A percentile compares a stretch with the other conserved stretches of the same genome.
Evolutionary conservation across 2,329 filamentous ascomycete species (phyloP).

Genomic region (Macrophomina pseudophaseolina): DNA sequence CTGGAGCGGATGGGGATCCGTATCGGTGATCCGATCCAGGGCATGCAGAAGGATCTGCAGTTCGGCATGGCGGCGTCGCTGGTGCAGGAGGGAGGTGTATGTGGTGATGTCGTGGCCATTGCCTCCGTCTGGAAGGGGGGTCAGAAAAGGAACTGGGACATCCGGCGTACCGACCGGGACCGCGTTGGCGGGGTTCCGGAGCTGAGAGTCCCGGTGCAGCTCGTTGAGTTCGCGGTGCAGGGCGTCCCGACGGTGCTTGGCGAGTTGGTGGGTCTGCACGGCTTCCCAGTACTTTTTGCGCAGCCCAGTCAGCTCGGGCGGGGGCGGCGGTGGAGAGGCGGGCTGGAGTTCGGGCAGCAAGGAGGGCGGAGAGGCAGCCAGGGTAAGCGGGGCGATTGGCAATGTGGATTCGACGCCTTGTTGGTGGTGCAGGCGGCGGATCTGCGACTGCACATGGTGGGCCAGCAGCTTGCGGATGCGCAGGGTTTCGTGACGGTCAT

Average conservation of each 20-base stretch:
- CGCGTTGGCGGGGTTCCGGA: constrained; percentile 28
- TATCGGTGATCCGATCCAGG: constrained; percentile 44
- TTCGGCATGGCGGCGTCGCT: constrained; percentile 52
- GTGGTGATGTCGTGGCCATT: constrained; percentile 22
- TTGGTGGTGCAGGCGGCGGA: constrained; percentile 26
- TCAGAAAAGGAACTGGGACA: neutral
- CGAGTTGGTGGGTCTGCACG: constrained; percentile 49
- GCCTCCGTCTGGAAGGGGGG: neutral
- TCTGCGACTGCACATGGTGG: constrained; percentile 38
- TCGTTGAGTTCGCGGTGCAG: constrained; percentile 41
- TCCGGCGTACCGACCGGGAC: neutral
- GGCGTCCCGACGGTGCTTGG: constrained; percentile 45
- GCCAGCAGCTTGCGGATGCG: constrained; percentile 42
- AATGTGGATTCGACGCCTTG: constrained; percentile 14
- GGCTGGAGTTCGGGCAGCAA: constrained; percentile 26
- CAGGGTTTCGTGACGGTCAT: constrained; percentile 43
- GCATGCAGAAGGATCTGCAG: constrained; percentile 54
- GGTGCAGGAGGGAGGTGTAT: constrained; percentile 53
- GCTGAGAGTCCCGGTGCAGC: constrained; percentile 31
- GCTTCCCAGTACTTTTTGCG: constrained; percentile 54
- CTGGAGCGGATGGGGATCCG: constrained; percentile 40
- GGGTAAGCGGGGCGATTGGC: constrained; percentile 38
- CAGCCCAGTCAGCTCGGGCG: constrained; percentile 48
- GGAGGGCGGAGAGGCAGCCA: constrained; percentile 38
- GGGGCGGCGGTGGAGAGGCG: neutral